Evolutionary conservation across 805 yeast species (phyloP).

Genomic region (Zygosaccharomyces rouxii): DNA sequence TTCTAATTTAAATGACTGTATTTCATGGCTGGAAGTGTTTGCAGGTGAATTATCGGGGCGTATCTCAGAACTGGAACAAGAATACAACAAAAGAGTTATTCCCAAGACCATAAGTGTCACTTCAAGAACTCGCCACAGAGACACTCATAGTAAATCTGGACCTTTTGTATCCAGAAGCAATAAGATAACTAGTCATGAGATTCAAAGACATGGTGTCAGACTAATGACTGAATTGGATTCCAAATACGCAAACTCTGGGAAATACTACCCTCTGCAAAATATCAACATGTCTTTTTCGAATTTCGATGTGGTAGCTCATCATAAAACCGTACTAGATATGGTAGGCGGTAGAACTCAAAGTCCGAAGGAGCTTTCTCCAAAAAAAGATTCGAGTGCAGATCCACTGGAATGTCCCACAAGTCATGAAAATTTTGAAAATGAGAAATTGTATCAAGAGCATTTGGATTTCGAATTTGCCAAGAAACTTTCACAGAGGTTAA

Average conservation of each 20-base stretch:
- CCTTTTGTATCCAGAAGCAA: constrained; percentile 11
- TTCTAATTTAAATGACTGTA: constrained; percentile 48
- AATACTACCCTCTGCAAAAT: constrained; percentile 46
- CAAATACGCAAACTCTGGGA: constrained; percentile 21
- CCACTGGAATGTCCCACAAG: constrained; percentile 23
- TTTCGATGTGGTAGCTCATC: constrained; percentile 44
- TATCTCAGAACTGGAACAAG: constrained; percentile 69
- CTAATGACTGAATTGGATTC: constrained; percentile 41
- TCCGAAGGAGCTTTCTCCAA: not conserved
- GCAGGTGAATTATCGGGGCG: constrained; percentile 73
- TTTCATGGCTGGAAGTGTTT: constrained; percentile 78
- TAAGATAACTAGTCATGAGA: constrained; percentile 20
- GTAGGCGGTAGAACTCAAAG: constrained; percentile 24
- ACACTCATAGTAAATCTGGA: constrained; percentile 23
- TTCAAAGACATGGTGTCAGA: constrained; percentile 36
- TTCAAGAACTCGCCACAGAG: constrained; percentile 30
- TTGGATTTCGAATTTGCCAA: constrained; percentile 52
- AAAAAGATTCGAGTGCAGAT: not conserved
- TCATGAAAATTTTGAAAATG: constrained; percentile 13
- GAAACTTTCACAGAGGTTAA: constrained; percentile 43
- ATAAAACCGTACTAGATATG: constrained; percentile 33
- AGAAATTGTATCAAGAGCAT: constrained; percentile 40
- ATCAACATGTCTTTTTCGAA: constrained; percentile 51
- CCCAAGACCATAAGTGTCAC: constrained; percentile 47
- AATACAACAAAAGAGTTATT: constrained; percentile 34